Evolutionary conservation across 306 rosid genomes (phyloP), one percentile per base, ranked within the genome.

Genomic region (Rosa persica): DNA sequence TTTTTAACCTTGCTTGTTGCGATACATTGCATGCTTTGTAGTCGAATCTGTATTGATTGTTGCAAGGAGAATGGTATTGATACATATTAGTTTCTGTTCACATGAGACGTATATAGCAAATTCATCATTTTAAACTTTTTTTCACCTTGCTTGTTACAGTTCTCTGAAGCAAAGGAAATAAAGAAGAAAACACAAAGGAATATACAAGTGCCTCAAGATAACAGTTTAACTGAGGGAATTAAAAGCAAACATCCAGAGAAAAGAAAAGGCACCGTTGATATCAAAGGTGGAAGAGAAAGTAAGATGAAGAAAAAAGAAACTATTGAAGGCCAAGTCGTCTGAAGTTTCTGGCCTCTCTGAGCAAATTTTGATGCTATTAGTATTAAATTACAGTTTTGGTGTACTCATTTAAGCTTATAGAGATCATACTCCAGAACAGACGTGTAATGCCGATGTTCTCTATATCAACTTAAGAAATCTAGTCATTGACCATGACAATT

Each of bases 61-160:
- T 38, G n/a, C 10, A 66, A 38, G 47, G 47, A 66, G 22, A 36
- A 17, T 66, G 9, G 44, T 38, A 19, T 38, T 66, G 47, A 8
- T 16, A 15, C 43, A 27, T 66, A 38, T 17, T 66, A 66, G 25
- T 17, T 36, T 38, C 27, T 38, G 25, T 38, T 38, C 15, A 38
- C 25, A 30, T 8, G 61, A 48, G 8, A 34, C 2, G 20, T 47
- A 5, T 46, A 11, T 44, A 9, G 57, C 61, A 12, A 44, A 62
- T 49, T 43, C 25, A 25, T 58, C 3, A 60, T 23, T 43, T 52
- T 75, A 12, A 20, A 42, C 16, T 58, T 39, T 54, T 58, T 66
- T 76, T 66, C 52, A 61, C 81, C 51, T 49, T 76, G 34, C 67
- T 58, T 78, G 30, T 19, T 88, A 83, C 89, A 90, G 98, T 60